Evolutionary conservation across 148 eudicot species (phyloP).

Genomic region (Vaccinium darrowii): DNA sequence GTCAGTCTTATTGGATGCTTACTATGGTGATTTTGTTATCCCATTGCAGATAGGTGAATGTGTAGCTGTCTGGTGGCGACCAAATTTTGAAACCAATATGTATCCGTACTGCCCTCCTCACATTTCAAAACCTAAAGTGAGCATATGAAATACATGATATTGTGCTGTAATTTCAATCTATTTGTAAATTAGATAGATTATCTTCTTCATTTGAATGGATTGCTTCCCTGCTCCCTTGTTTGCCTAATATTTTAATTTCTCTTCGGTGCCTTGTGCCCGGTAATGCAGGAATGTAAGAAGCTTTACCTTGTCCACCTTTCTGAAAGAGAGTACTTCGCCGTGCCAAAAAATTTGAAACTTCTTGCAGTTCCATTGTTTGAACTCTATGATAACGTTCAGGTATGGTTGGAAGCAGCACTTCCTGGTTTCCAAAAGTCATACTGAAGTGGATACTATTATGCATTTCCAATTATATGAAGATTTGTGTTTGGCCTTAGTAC

Average conservation of each 20-base stretch:
- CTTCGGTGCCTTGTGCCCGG: not conserved
- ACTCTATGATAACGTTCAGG: conserved; percentile 94
- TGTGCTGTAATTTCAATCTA: not conserved
- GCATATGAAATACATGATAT: not conserved
- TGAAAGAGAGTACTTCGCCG: conserved; percentile 93
- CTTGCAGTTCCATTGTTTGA: conserved; percentile 95
- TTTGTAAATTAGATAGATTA: not conserved
- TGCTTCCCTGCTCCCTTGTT: not conserved
- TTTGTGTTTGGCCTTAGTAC: not conserved
- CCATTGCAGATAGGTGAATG: conserved; percentile 78
- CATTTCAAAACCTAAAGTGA: conserved; percentile 84
- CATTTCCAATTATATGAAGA: not conserved
- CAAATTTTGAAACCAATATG: conserved; percentile 64
- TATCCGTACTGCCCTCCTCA: conserved; percentile 85
- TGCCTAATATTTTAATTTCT: not conserved
- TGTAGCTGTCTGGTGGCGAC: conserved; percentile 82
- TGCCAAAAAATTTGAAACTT: conserved; percentile 85
- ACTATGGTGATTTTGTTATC: too few relatives aligned
- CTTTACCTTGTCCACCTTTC: conserved; percentile 81
- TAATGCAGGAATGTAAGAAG: conserved; percentile 88
- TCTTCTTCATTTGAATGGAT: not conserved
- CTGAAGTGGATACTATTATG: too few relatives aligned
- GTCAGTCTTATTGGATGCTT: conserved; percentile 6
- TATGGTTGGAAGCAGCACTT: conserved; percentile 18
- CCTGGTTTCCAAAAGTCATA: not conserved